Evolutionary conservation across 805 yeast species (phyloP).

Genomic region (Saccharomycopsis vini): DNA sequence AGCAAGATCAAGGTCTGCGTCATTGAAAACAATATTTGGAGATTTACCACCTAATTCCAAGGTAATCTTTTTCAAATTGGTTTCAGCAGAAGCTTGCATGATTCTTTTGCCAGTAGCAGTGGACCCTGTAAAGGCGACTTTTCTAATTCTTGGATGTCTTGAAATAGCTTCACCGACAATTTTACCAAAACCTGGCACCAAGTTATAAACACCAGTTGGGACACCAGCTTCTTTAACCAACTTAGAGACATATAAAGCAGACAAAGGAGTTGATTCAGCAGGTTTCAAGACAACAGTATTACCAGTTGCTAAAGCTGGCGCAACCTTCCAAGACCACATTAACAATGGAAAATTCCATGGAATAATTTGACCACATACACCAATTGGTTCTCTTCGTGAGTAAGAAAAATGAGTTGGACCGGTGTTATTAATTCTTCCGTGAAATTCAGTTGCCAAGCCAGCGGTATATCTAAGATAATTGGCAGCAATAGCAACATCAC

Average conservation of each 20-base stretch:
- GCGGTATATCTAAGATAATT: slow-evolving; percentile 64
- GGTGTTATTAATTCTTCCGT: slow-evolving; percentile 56
- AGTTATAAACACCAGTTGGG: slow-evolving; percentile 69
- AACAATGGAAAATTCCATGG: slow-evolving; percentile 83
- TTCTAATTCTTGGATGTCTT: slow-evolving; percentile 59
- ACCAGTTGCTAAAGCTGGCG: slow-evolving; percentile 73
- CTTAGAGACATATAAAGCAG: slow-evolving; percentile 54
- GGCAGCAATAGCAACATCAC: slow-evolving; percentile 58
- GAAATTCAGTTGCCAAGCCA: slow-evolving; percentile 62
- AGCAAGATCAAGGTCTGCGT: slow-evolving; percentile 49
- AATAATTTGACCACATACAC: slow-evolving; percentile 76
- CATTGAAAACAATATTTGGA: slow-evolving; percentile 66
- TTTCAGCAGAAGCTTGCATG: slow-evolving; percentile 58
- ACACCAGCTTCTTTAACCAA: slow-evolving; percentile 60
- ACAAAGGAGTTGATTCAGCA: slow-evolving; percentile 70
- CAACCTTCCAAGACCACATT: slow-evolving; percentile 74
- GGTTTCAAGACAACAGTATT: slow-evolving; percentile 66
- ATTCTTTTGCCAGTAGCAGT: slow-evolving; percentile 67
- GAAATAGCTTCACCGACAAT: slow-evolving; percentile 65
- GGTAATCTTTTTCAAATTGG: slow-evolving; percentile 69
- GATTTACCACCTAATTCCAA: slow-evolving; percentile 82
- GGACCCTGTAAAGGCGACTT: slow-evolving; percentile 77
- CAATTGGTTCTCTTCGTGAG: slow-evolving; percentile 67
- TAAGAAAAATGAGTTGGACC: slow-evolving; percentile 56
- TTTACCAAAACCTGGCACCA: slow-evolving; percentile 68